These are phyloP conservation scores for Excoecaria cochinchinensis DNA, from an alignment of 345 rosid genomes.

Conservation along the genomic window DNA sequence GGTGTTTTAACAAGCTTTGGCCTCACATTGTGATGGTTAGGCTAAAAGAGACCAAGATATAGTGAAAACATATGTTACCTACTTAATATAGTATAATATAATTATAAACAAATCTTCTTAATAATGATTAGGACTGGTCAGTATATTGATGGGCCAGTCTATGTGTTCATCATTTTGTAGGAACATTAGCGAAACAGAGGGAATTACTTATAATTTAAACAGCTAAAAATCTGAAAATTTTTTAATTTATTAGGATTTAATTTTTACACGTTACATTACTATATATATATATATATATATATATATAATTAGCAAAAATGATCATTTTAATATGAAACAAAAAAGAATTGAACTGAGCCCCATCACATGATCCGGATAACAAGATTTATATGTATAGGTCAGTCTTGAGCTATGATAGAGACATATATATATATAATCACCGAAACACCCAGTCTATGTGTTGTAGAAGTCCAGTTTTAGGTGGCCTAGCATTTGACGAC, in stretches of 20 bases:
- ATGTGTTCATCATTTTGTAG: neutral
- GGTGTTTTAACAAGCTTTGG: neutral
- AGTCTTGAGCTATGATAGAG: neutral
- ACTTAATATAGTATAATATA: neutral
- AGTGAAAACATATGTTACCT: slow-evolving; percentile 8
- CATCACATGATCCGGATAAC: slow-evolving; percentile 7
- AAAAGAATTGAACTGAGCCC: slow-evolving; percentile 7
- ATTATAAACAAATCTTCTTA: neutral
- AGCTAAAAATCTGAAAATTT: too few species aligned
- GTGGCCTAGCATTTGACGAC: slow-evolving; percentile 3
- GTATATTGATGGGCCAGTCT: neutral
- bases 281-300: too few species aligned
- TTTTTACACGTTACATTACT: too few species aligned
- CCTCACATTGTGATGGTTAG: slow-evolving; percentile 12
- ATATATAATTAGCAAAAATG: neutral
- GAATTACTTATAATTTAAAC: too few species aligned
- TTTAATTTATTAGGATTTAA: too few species aligned
- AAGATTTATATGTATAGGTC: neutral
- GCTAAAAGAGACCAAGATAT: slow-evolving; percentile 22
- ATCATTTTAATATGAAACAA: neutral
- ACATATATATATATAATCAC: too few species aligned
- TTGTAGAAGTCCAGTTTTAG: neutral
- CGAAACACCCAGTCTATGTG: neutral
- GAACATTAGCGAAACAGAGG: too few species aligned
- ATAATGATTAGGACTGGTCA: neutral